phyloP scores from a whole-genome alignment of 305 asterid genomes.

The Fraxinus platypoda region DNA sequence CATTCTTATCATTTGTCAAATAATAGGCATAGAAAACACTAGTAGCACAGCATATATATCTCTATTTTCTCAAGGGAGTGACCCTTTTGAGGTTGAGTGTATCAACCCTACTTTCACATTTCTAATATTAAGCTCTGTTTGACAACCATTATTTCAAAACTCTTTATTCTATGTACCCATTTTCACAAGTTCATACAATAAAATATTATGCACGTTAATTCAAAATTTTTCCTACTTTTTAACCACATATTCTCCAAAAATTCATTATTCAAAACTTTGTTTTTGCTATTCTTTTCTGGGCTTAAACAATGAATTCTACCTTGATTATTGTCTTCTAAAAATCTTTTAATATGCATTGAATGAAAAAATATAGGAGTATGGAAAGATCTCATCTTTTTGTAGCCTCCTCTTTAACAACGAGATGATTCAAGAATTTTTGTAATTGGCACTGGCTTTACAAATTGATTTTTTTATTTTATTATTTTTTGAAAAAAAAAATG shows the following conservation, averaged over 20 bases:
- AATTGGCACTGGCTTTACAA: neutral
- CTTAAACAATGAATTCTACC: neutral
- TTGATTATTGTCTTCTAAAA: neutral
- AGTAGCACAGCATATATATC: constrained; percentile 7
- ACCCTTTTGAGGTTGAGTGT: neutral
- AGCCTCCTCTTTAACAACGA: neutral
- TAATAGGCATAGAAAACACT: constrained; percentile 1
- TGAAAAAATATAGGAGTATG: neutral
- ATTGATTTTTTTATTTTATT: neutral
- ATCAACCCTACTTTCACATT: constrained; percentile 2
- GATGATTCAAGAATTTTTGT: neutral
- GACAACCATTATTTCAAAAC: too few species aligned
- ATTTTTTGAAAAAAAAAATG: neutral
- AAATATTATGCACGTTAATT: too few species aligned
- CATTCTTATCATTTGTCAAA: neutral
- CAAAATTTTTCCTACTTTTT: too few species aligned
- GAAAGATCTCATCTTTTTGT: neutral
- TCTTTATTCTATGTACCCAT: too few species aligned
- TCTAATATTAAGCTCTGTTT: neutral
- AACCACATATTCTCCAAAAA: too few species aligned
- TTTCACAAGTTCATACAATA: too few species aligned
- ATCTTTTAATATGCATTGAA: neutral
- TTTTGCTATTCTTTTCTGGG: neutral
- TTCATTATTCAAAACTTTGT: too few species aligned
- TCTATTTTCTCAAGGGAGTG: neutral